Conservation (phyloP, 2,329 filamentous ascomycete genomes). For the Penicillium griseofulvum region DNA sequence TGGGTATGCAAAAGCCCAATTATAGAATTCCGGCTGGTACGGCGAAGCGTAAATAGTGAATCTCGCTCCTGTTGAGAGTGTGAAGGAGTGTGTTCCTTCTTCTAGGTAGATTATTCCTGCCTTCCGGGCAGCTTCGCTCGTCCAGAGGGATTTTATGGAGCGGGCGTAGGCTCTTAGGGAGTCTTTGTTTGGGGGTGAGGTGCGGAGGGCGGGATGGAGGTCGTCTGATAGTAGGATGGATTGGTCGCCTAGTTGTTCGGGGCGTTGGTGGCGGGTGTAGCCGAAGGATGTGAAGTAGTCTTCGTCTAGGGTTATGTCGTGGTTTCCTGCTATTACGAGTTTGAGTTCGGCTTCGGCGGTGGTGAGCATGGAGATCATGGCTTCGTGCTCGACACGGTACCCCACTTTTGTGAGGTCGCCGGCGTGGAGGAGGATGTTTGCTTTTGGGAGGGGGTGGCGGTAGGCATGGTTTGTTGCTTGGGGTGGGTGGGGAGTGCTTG, state of each 20-base stretch:
- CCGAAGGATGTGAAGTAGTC: constrained; percentile 44
- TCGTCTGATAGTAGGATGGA: constrained; percentile 20
- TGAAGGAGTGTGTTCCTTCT: constrained; percentile 52
- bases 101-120: constrained; percentile 56
- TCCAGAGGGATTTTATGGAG: constrained; percentile 48
- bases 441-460: constrained; percentile 47
- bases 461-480: constrained; percentile 27
- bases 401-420: constrained; percentile 59
- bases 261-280: constrained; percentile 27
- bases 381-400: constrained; percentile 47
- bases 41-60: constrained; percentile 53
- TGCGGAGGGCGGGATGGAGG: constrained; percentile 15
- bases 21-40: constrained; percentile 56
- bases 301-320: constrained; percentile 59
- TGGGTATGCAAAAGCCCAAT: constrained; percentile 57
- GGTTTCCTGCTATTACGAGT: constrained; percentile 62
- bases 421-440: constrained; percentile 57
- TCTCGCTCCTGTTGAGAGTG: constrained; percentile 46
- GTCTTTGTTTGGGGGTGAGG: not conserved
- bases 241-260: constrained; percentile 18
- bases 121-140: constrained; percentile 40
- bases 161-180: constrained; percentile 15
- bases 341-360: constrained; percentile 55
- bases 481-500: constrained; percentile 23
- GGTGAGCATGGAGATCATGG: constrained; percentile 48